Conservation (phyloP, 352 stramenopile species). For the Globisporangium apiculatum region DNA sequence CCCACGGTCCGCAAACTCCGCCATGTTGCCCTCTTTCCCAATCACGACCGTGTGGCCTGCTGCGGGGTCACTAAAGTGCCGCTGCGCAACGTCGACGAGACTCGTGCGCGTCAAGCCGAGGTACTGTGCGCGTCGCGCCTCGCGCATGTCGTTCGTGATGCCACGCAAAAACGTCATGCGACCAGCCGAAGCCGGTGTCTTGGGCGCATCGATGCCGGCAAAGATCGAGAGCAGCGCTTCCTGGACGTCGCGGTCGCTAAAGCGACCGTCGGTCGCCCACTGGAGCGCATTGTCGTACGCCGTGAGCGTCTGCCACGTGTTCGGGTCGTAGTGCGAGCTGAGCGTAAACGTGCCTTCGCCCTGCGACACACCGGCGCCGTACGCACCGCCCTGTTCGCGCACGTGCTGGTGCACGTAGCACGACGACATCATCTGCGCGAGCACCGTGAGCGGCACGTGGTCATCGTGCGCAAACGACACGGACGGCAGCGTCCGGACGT, state of each 20-base stretch:
- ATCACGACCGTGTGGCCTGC: slow-evolving; percentile 38
- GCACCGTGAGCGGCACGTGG: slow-evolving; percentile 65
- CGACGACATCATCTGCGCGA: slow-evolving; percentile 80
- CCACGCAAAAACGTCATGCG: slow-evolving; percentile 71
- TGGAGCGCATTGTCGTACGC: slow-evolving; percentile 50
- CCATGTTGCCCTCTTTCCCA: slow-evolving; percentile 44
- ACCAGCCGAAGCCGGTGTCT: slow-evolving; percentile 67
- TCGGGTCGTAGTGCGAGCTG: slow-evolving; percentile 82
- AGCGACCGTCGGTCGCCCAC: slow-evolving; percentile 46
- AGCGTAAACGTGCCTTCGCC: slow-evolving; percentile 75
- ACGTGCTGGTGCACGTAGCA: slow-evolving; percentile 80
- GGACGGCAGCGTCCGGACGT: slow-evolving; percentile 64
- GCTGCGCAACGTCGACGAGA: slow-evolving; percentile 46
- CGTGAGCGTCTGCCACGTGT: slow-evolving; percentile 72
- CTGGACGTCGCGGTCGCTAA: slow-evolving; percentile 68
- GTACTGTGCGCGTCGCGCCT: slow-evolving; percentile 64
- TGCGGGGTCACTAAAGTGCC: slow-evolving; percentile 27
- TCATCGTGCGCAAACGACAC: slow-evolving; percentile 69
- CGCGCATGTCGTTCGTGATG: slow-evolving; percentile 81
- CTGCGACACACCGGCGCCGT: slow-evolving; percentile 63
- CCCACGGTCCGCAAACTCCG: slow-evolving; percentile 34
- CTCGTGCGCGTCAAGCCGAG: slow-evolving; percentile 31
- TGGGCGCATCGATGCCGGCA: slow-evolving; percentile 63
- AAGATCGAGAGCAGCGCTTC: slow-evolving; percentile 80
- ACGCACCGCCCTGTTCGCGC: slow-evolving; percentile 71